Base-by-base conservation (phyloP, 129 eudicot genomes). In the Tanacetum coccineum region DNA sequence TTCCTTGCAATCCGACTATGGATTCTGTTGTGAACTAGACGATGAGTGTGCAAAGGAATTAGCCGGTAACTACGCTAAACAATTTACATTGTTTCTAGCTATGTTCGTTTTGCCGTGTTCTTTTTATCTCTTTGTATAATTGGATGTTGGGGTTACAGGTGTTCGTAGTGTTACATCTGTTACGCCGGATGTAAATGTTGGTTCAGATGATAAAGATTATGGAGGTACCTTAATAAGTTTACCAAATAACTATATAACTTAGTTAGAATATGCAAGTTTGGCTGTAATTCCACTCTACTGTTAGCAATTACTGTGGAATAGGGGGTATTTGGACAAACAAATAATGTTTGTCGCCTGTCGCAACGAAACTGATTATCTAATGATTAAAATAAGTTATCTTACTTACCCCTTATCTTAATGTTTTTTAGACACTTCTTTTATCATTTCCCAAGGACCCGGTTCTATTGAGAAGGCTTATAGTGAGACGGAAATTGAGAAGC, bases 11-110 rank as follows among this genome's bases (percentile, higher is more conserved):
- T 79, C 86, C 36, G 74, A 83, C 66, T 82, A 73, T 50, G 95
- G 95, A 73, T 93, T 93, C 83, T 86, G 95, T 67, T 93, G 96
- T 77, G 90, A 80, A 68, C 80, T 89, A 55, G 95, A 93, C 59
- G 95, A 86, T 30, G 87, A 78, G 26, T 86, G 83, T 75, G 96
- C 92, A 51, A 69, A 62, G 76, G 86, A 82, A 19, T 69, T 93
- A 67, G 82, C 83, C 52, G 92, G 97, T 91, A 55, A 65, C 76
- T 60, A 22, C 25, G 25, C 25, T 22, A 0, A 0, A 22, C 25
- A 22, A 22, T 22, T 44, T 73, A 42, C 17, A 36, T 53, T 0
- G n/a, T 55, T 22, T 20, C 12, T 14, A 13, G 7, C 50, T 13
- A 20, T 26, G 39, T 19, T 40, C 26, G 26, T 10, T 1, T 68